These are phyloP conservation scores for Cryphonectria nitschkei DNA, from an alignment of 2,329 filamentous ascomycete species.

Conservation along the genomic window DNA sequence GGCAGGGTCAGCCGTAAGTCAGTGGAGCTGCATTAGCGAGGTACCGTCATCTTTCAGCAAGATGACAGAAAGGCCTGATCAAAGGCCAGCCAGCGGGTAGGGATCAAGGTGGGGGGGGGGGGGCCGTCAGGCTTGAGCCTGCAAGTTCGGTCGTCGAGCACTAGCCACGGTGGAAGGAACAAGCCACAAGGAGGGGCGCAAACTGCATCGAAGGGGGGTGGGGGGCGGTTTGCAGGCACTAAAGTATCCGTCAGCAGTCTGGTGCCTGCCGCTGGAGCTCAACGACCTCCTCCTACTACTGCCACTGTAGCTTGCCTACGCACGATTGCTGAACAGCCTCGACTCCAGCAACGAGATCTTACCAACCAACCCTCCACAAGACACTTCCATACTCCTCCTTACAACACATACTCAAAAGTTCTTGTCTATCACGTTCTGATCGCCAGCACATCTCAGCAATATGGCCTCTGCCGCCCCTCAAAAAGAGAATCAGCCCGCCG, in stretches of 20 bases:
- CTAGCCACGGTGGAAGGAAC: conserved; percentile 2
- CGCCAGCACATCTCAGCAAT: conserved; percentile 31
- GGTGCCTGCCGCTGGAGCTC: conserved; percentile 19
- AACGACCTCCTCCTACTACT: not conserved
- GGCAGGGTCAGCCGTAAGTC: not conserved
- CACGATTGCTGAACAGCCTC: not conserved
- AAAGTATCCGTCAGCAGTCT: conserved; percentile 24
- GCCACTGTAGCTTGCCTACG: not conserved
- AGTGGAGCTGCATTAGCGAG: not conserved
- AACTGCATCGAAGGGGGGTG: not conserved
- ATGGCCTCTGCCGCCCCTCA: conserved; percentile 42
- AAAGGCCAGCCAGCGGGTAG: not conserved
- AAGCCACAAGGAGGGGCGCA: conserved; percentile 21
- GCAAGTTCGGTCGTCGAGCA: not conserved
- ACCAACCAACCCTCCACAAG: not conserved
- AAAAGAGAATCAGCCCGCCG: conserved; percentile 42
- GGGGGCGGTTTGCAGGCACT: not conserved
- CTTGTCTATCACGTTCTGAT: not conserved
- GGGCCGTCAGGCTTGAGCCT: no score
- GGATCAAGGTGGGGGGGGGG: not conserved
- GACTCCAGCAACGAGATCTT: not conserved
- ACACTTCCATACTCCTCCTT: not conserved
- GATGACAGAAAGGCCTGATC: not conserved
- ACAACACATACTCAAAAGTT: not conserved
- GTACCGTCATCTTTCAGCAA: not conserved